These are phyloP conservation scores for Drosera spatulata DNA, from an alignment of 179 eudicot species.

Conservation along the genomic window DNA sequence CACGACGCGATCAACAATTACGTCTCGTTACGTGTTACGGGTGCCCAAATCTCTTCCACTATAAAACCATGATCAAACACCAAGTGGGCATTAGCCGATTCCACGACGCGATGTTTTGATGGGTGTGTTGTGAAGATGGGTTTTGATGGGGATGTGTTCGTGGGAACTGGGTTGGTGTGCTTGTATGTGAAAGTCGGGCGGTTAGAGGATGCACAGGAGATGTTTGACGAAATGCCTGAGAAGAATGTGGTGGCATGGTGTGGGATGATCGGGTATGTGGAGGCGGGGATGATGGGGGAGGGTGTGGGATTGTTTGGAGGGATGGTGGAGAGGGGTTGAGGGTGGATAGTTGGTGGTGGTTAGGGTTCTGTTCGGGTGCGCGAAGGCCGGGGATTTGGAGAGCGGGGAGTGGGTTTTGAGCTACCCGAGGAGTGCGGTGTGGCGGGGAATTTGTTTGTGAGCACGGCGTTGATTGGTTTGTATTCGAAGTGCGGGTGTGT, in stretches of 20 bases:
- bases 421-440: conserved; percentile 2
- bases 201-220: conserved; percentile 40
- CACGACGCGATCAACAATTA: conserved; percentile 29
- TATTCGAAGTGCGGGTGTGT: conserved; percentile 27
- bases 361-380: conserved; percentile 45
- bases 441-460: conserved; percentile 31
- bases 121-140: too few species aligned
- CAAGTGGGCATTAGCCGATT: conserved; percentile 31
- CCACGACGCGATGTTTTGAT: conserved; percentile 27
- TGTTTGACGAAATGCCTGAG: background rate
- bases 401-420: conserved; percentile 49
- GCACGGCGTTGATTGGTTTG: conserved; percentile 51
- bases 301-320: conserved; percentile 47
- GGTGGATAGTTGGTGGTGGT: conserved; percentile 54
- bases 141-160: too few species aligned
- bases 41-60: conserved; percentile 37
- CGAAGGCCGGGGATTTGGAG: conserved; percentile 37
- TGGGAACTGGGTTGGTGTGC: conserved; percentile 8
- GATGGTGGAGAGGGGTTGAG: conserved; percentile 40
- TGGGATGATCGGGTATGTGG: conserved; percentile 54
- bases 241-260: conserved; percentile 13
- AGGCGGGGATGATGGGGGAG: conserved; percentile 25
- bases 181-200: conserved; percentile 37
- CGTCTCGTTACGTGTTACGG: conserved; percentile 21
- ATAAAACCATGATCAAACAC: conserved; percentile 52